Evolutionary conservation across 306 rosid genomes (phyloP), one percentile per base, ranked within the genome.

Genomic region (Trichosanthes truncata): DNA sequence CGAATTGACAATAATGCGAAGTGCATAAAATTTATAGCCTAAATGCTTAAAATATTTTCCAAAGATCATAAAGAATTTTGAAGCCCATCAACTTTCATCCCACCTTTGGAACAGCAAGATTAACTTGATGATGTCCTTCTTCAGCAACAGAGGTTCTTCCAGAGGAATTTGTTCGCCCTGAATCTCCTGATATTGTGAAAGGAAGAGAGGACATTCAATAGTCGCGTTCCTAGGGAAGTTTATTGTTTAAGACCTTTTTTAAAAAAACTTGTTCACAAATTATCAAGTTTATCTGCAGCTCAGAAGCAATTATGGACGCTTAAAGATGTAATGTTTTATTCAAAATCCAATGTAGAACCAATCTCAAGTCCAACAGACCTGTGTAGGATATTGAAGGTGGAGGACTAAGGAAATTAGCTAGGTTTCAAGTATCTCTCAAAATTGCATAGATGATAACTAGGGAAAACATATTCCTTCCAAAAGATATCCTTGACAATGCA

Each of bases 41-140:
- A 26, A 78, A 80, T 76, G 3, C 69, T 79, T 35, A 48, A n/a
- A 21, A 12, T 55, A 20, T 55, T 55, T 12, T 62, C 9, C 15
- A 51, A 61, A 80, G 68, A 82, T 43, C 59, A 66, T 66, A 26
- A 78, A 79, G 56, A 7, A 14, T 63, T 31, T 74, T 62, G 60
- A 68, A 65, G 43, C 59, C 38, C 72, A 77, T 10, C 65, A 79
- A 65, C 9, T 51, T 51, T 78, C 71, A 55, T 80, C 91, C 84
- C 59, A 92, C 98, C 96, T 88, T 89, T 59, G 90, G 84, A 83
- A 67, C 88, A 38, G 92, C 57, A 77, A 82, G 80, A 80, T 82
- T 81, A 52, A 86, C 73, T n/a, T n/a, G n/a, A 76, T 78, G 84
- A 81, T 82, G 84, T 74, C 88, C 89, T 59, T 91, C 93, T 73